phyloP scores from a whole-genome alignment of 2,329 filamentous ascomycete genomes.

The Ceratocystis colombiana region DNA sequence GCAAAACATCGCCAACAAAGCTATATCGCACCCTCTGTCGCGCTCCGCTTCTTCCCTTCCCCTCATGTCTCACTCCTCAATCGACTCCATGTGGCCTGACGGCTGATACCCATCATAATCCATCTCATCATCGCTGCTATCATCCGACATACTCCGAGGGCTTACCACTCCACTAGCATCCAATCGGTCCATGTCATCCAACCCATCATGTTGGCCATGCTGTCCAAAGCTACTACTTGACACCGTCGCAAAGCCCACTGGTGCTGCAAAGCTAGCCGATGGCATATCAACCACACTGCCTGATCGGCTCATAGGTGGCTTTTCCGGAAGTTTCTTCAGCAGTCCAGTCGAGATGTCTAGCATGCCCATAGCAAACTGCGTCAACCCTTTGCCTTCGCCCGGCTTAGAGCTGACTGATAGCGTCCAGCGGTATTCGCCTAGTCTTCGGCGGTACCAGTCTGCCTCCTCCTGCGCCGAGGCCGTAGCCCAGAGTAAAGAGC shows the following conservation, averaged over 20 bases:
- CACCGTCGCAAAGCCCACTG: constrained; percentile 29
- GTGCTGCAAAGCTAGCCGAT: constrained; percentile 29
- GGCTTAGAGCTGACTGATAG: constrained; percentile 74
- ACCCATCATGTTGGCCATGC: not conserved
- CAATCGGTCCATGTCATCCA: constrained; percentile 34
- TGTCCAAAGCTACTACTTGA: constrained; percentile 13
- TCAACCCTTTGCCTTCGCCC: constrained; percentile 47
- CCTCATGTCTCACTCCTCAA: constrained; percentile 18
- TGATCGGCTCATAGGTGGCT: constrained; percentile 53
- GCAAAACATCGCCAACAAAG: no score
- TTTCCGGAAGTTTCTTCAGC: constrained; percentile 59
- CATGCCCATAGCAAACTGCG: constrained; percentile 66
- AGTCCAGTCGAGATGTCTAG: constrained; percentile 61
- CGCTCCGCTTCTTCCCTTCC: not conserved
- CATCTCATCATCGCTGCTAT: constrained; percentile 48
- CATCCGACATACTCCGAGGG: constrained; percentile 40
- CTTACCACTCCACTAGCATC: constrained; percentile 45
- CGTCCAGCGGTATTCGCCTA: constrained; percentile 91
- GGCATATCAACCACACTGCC: constrained; percentile 42
- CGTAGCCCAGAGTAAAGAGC: constrained; percentile 79
- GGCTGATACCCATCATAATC: constrained; percentile 35
- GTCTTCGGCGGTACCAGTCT: constrained; percentile 76
- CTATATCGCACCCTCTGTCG: not conserved
- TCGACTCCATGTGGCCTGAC: constrained; percentile 19
- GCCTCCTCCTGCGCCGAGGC: constrained; percentile 79